Evolutionary conservation across 2,329 filamentous ascomycete species (phyloP).

Genomic region (Hymenotorrendiella dingleyae): DNA sequence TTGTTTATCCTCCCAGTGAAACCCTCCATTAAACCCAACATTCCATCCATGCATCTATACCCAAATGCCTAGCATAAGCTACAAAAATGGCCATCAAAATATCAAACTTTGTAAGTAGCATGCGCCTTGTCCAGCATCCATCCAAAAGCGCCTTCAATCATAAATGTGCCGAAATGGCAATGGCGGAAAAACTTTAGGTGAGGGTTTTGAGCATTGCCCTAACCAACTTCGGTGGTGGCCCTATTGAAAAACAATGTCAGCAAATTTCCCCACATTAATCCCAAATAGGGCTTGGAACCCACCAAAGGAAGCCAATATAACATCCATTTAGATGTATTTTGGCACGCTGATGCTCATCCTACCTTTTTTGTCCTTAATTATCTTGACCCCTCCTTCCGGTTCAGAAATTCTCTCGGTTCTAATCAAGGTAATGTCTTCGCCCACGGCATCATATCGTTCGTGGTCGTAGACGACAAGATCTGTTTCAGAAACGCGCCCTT

Average conservation of each 20-base stretch:
- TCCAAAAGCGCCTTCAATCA: no score
- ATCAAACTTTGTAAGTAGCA: no score
- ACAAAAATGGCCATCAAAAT: no score
- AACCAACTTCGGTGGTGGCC: constrained; percentile 56
- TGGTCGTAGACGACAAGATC: constrained; percentile 58
- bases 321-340: constrained; percentile 52
- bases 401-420: constrained; percentile 47
- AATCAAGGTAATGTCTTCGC: constrained; percentile 47
- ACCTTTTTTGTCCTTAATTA: constrained; percentile 93
- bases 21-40: no score
- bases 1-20: no score
- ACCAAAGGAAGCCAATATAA: constrained; percentile 21
- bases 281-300: constrained; percentile 18
- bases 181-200: constrained; percentile 44
- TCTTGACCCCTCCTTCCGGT: constrained; percentile 55
- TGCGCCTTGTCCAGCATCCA: no score
- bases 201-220: constrained; percentile 66
- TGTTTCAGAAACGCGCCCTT: constrained; percentile 53
- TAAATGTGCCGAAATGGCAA: no score
- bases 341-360: constrained; percentile 83
- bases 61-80: no score
- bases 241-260: constrained; percentile 36
- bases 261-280: constrained; percentile 12
- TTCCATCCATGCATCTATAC: no score
- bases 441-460: constrained; percentile 35